A percentile compares a stretch with the other conserved stretches of the same genome.
Conservation (phyloP, 169 alveolate species). For the Blepharisma undulans region DNA sequence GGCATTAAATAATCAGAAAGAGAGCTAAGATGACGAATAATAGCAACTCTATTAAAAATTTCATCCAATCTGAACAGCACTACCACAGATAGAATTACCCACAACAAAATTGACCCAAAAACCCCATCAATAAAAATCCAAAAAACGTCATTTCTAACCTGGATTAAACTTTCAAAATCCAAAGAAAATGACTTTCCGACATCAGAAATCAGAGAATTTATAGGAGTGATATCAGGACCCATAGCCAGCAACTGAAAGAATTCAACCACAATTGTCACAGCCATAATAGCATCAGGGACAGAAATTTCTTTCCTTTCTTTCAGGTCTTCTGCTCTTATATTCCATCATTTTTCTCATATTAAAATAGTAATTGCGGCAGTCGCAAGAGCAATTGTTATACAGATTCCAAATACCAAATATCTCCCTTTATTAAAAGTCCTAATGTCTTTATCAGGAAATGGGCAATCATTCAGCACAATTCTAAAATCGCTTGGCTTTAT, state of each 20-base stretch:
- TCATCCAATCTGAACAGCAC: background rate
- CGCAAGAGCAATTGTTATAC: background rate
- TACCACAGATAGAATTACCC: background rate
- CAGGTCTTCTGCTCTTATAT: background rate
- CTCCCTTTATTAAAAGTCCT: background rate
- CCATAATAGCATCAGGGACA: background rate
- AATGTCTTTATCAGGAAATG: background rate
- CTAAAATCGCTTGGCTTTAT: conserved; percentile 1
- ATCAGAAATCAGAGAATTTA: background rate
- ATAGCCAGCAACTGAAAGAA: conserved; percentile 36
- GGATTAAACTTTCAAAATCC: background rate
- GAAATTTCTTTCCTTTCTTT: background rate
- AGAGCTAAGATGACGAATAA: background rate
- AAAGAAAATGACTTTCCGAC: background rate
- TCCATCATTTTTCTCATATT: background rate
- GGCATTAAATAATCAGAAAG: conserved; percentile 4
- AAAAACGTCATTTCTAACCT: background rate
- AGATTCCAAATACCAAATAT: background rate
- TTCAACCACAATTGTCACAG: background rate
- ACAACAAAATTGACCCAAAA: background rate
- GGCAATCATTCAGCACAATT: background rate
- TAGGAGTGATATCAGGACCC: conserved; percentile 12
- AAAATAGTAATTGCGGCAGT: background rate
- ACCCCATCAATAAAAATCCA: background rate
- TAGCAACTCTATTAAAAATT: background rate